These are phyloP conservation scores for Trametes elegans DNA, from an alignment of 768 basidiomycete species.

Conservation along the genomic window DNA sequence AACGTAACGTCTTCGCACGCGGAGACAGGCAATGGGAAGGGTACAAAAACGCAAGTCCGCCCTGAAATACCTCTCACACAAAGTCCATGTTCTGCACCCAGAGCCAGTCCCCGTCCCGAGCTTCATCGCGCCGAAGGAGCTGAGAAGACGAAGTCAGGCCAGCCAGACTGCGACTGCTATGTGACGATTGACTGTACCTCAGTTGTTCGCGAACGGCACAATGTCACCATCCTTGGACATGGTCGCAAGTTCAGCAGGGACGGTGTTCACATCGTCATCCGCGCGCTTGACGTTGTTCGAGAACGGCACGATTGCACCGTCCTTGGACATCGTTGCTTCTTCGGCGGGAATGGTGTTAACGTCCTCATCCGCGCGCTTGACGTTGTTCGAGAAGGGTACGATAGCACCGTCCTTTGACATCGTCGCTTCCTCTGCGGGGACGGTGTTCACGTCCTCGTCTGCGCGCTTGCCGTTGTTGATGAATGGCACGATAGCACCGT, in stretches of 20 bases:
- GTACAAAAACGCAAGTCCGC: slow-evolving; percentile 17
- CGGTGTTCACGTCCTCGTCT: slow-evolving; percentile 25
- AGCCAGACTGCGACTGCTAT: no score
- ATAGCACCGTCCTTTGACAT: slow-evolving; percentile 36
- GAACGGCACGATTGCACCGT: slow-evolving; percentile 33
- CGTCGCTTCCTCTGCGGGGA: slow-evolving; percentile 34
- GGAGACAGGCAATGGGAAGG: slow-evolving; percentile 6
- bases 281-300: slow-evolving; percentile 18
- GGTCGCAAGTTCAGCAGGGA: slow-evolving; percentile 35
- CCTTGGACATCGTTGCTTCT: slow-evolving; percentile 29
- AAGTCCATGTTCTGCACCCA: neutral
- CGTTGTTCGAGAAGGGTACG: slow-evolving; percentile 25
- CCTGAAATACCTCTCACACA: slow-evolving; percentile 16
- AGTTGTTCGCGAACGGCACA: slow-evolving; percentile 16
- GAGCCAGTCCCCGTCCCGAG: no score
- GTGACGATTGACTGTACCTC: neutral
- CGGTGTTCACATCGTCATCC: slow-evolving; percentile 21
- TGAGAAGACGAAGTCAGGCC: neutral
- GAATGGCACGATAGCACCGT: slow-evolving; percentile 34
- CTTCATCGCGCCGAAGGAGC: neutral
- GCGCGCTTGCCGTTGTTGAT: slow-evolving; percentile 17
- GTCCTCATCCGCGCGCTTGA: slow-evolving; percentile 24
- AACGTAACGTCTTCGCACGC: slow-evolving; percentile 20
- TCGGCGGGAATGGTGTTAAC: slow-evolving; percentile 34
- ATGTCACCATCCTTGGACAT: slow-evolving; percentile 25